Evolutionary conservation across 2,329 filamentous ascomycete genomes (phyloP).

Genomic region (Calonectria honghensis): DNA sequence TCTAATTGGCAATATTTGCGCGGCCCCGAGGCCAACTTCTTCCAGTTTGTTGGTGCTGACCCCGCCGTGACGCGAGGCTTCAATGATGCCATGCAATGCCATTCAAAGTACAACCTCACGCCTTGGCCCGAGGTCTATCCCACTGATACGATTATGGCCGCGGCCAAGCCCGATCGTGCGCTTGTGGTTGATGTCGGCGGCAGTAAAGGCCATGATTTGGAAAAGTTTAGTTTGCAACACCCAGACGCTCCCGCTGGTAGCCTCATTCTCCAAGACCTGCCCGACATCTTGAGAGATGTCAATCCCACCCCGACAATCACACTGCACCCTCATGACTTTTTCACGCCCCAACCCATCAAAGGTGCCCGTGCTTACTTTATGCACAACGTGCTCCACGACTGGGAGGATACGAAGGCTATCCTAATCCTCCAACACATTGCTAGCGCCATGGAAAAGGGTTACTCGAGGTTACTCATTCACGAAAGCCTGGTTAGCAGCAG

Average conservation of each 20-base stretch:
- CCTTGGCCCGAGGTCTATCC: constrained; percentile 61
- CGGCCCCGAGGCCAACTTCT: constrained; percentile 55
- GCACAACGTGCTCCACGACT: constrained; percentile 70
- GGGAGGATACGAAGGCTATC: constrained; percentile 63
- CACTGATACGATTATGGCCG: constrained; percentile 55
- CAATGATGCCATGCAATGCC: constrained; percentile 61
- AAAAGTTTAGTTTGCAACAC: constrained; percentile 57
- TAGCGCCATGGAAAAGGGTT: constrained; percentile 56
- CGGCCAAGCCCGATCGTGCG: constrained; percentile 53
- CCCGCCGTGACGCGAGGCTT: constrained; percentile 57
- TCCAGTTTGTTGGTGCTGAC: constrained; percentile 57
- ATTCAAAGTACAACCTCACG: constrained; percentile 61
- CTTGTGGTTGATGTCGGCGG: constrained; percentile 61
- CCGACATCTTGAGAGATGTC: constrained; percentile 57
- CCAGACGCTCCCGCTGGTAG: constrained; percentile 52
- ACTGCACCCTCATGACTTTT: constrained; percentile 58
- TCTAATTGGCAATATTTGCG: constrained; percentile 60
- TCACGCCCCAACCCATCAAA: constrained; percentile 62
- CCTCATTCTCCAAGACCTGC: constrained; percentile 60
- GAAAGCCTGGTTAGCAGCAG: constrained; percentile 59
- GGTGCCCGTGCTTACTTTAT: constrained; percentile 67
- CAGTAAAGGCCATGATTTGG: constrained; percentile 61
- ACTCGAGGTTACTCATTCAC: constrained; percentile 62
- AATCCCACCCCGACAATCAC: constrained; percentile 52
- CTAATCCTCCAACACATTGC: constrained; percentile 56